Conservation (phyloP, 2,329 filamentous ascomycete species). For the Stagonosporopsis tanaceti region DNA sequence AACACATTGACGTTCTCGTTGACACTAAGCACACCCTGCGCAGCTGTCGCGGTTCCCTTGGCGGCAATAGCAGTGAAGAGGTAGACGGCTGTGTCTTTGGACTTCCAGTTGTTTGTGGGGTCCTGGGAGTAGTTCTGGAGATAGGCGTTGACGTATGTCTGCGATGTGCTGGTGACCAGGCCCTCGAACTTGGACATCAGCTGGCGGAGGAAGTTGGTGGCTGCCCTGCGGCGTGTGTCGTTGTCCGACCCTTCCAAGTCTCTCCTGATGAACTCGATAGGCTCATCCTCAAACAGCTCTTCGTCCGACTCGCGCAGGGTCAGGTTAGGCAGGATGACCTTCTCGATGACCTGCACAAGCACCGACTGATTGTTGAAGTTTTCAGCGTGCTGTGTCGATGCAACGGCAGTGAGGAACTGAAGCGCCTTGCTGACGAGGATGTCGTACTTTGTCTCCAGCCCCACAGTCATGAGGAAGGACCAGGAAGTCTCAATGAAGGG, state of each 20-base stretch:
- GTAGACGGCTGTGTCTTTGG: constrained; percentile 98
- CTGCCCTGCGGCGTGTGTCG: constrained; percentile 88
- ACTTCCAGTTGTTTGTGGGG: constrained; percentile 79
- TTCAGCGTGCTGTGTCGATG: constrained; percentile 76
- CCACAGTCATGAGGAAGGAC: constrained; percentile 86
- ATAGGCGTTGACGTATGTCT: constrained; percentile 86
- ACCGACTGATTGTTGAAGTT: constrained; percentile 85
- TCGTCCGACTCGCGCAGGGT: constrained; percentile 90
- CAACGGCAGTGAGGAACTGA: constrained; percentile 91
- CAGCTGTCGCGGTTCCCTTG: constrained; percentile 85
- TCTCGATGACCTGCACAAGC: constrained; percentile 88
- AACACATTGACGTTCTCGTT: constrained; percentile 85
- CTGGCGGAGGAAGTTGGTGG: constrained; percentile 91
- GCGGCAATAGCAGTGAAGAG: constrained; percentile 93
- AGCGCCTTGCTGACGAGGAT: constrained; percentile 92
- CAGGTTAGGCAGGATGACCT: constrained; percentile 93
- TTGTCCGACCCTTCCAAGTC: constrained; percentile 96
- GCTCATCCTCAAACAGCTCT: constrained; percentile 97
- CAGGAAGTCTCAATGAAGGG: constrained; percentile 91
- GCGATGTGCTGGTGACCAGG: constrained; percentile 85
- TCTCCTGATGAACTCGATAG: constrained; percentile 95
- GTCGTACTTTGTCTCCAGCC: constrained; percentile 90
- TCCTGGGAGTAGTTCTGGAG: constrained; percentile 76
- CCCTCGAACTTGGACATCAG: constrained; percentile 88
- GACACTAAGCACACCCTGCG: constrained; percentile 88